Evolutionary conservation across 352 stramenopile species (phyloP).

Genomic region (Globisporangium uncinulatum): DNA sequence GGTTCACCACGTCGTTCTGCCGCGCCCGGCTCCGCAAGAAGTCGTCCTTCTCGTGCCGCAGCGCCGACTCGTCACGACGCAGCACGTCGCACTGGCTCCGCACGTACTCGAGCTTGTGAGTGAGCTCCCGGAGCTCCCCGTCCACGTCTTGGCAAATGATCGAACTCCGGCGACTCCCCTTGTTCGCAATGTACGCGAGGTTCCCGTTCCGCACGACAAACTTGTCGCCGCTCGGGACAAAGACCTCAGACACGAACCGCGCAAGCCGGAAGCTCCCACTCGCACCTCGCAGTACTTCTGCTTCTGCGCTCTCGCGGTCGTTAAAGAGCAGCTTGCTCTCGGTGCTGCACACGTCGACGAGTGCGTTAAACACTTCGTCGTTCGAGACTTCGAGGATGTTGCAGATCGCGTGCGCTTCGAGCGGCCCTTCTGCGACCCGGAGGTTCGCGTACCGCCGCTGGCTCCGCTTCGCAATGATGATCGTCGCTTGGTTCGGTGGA

Average conservation of each 20-base stretch:
- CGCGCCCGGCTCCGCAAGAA: slow-evolving; percentile 29
- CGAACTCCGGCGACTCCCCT: slow-evolving; percentile 45
- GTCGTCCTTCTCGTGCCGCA: slow-evolving; percentile 46
- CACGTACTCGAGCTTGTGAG: slow-evolving; percentile 43
- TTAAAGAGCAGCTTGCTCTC: slow-evolving; percentile 76
- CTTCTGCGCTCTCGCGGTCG: slow-evolving; percentile 46
- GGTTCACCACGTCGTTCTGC: slow-evolving; percentile 50
- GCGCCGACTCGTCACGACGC: slow-evolving; percentile 39
- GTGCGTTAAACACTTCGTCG: slow-evolving; percentile 77
- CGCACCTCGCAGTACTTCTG: slow-evolving; percentile 40
- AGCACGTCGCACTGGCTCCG: slow-evolving; percentile 39
- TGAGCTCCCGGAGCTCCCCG: slow-evolving; percentile 49
- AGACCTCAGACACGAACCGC: slow-evolving; percentile 63
- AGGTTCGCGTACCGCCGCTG: slow-evolving; percentile 51
- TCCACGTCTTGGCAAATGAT: slow-evolving; percentile 77
- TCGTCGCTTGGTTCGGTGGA: slow-evolving; percentile 63
- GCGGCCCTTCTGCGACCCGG: slow-evolving; percentile 40
- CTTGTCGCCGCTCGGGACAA: slow-evolving; percentile 65
- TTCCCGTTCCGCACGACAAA: slow-evolving; percentile 74
- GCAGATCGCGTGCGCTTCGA: slow-evolving; percentile 60
- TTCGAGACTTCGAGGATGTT: slow-evolving; percentile 71
- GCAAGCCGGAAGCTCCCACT: slow-evolving; percentile 62
- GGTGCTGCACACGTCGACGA: slow-evolving; percentile 72
- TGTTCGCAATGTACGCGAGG: slow-evolving; percentile 78
- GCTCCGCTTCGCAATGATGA: slow-evolving; percentile 68